Evolutionary conservation across 805 yeast genomes (phyloP).

Genomic region (Pichia paraexigua): DNA sequence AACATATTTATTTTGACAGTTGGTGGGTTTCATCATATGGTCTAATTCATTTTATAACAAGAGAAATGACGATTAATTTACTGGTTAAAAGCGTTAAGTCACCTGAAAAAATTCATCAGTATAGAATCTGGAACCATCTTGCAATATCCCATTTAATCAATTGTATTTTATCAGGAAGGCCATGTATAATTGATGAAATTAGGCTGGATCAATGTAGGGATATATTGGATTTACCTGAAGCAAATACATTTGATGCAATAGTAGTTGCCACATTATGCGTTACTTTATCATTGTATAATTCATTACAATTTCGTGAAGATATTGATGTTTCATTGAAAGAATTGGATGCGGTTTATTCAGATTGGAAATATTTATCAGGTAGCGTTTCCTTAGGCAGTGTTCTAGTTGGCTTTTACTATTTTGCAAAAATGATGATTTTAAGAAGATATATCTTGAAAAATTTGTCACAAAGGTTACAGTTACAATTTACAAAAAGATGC

Average conservation of each 20-base stretch:
- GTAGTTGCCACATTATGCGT: conserved; percentile 66
- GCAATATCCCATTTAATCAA: conserved; percentile 54
- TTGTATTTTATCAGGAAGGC: conserved; percentile 59
- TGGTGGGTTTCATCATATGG: conserved; percentile 65
- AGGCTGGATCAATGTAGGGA: conserved; percentile 52
- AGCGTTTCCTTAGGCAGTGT: conserved; percentile 12
- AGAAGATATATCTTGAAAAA: conserved; percentile 17
- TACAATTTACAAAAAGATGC: neutral
- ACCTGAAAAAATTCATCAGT: conserved; percentile 33
- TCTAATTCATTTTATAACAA: conserved; percentile 50
- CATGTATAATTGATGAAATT: conserved; percentile 56
- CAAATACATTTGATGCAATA: conserved; percentile 67
- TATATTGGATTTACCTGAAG: conserved; percentile 47
- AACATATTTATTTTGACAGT: conserved; percentile 49
- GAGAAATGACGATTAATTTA: conserved; percentile 31
- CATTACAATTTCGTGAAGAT: conserved; percentile 35
- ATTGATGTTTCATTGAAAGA: conserved; percentile 18
- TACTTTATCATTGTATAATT: conserved; percentile 50
- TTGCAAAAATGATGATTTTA: conserved; percentile 19
- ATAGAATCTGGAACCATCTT: conserved; percentile 64
- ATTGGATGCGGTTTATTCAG: conserved; percentile 16
- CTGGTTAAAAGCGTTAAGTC: conserved; percentile 18
- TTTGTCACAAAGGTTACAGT: neutral
- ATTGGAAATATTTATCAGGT: conserved; percentile 23
- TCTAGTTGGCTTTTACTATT: conserved; percentile 14